These are phyloP conservation scores for Podosphaera fusca DNA, from an alignment of 2,329 filamentous ascomycete species.

Conservation along the genomic window DNA sequence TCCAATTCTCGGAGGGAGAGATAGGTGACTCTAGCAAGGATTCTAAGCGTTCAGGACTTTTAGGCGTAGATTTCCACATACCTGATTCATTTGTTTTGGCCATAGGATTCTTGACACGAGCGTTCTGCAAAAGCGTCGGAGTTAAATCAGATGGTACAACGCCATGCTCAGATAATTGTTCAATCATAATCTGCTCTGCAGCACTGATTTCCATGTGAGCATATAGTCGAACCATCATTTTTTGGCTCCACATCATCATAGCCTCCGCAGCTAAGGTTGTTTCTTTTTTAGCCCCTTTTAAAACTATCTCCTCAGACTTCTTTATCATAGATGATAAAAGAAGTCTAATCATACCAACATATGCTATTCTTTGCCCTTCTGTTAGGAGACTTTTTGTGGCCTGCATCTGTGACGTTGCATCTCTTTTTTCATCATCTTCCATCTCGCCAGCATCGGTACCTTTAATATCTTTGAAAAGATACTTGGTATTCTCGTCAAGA, in stretches of 20 bases:
- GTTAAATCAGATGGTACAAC: conserved; percentile 69
- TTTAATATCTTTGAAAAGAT: conserved; percentile 61
- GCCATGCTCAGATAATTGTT: conserved; percentile 82
- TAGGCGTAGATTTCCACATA: conserved; percentile 8
- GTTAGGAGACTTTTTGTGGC: conserved; percentile 89
- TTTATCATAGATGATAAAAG: conserved; percentile 58
- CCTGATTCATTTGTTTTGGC: conserved; percentile 25
- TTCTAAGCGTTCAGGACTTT: background rate
- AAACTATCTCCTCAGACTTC: conserved; percentile 37
- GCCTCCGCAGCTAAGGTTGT: conserved; percentile 47
- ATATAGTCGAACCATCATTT: conserved; percentile 92
- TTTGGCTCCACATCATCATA: conserved; percentile 89
- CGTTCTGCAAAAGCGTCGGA: conserved; percentile 70
- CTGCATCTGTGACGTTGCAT: conserved; percentile 75
- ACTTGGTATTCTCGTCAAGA: conserved; percentile 91
- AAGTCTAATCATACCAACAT: conserved; percentile 72
- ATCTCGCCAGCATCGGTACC: conserved; percentile 32
- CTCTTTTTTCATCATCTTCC: conserved; percentile 61
- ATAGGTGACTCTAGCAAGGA: conserved; percentile 18
- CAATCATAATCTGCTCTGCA: conserved; percentile 93
- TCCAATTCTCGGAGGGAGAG: conserved; percentile 2
- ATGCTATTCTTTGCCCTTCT: conserved; percentile 86
- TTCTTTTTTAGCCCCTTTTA: conserved; percentile 50
- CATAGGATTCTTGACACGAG: conserved; percentile 81
- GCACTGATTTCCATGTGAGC: conserved; percentile 88